Evolutionary conservation across 192 early-diverging fungal genomes (phyloP).

Genomic region (Pilaira anomala): DNA sequence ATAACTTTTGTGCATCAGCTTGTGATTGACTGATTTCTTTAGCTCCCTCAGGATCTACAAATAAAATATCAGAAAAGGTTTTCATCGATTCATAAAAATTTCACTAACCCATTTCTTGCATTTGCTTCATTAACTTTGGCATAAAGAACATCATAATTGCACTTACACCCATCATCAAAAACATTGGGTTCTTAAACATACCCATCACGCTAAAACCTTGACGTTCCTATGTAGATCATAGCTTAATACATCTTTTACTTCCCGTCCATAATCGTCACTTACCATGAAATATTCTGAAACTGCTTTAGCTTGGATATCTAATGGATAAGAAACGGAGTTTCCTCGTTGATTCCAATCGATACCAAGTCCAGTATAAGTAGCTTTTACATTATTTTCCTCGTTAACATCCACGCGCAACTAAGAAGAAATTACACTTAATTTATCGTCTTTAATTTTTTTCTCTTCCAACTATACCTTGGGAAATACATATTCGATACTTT

Average conservation of each 20-base stretch:
- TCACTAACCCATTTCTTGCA: conserved; percentile 36
- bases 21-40: conserved; percentile 47
- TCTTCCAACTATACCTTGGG: conserved; percentile 38
- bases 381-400: conserved; percentile 32
- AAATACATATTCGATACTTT: conserved; percentile 49
- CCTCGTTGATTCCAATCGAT: conserved; percentile 48
- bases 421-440: too few species aligned
- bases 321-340: conserved; percentile 41
- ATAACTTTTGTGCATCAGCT: conserved; percentile 41
- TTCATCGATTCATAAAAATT: not conserved
- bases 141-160: conserved; percentile 50
- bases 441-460: not conserved
- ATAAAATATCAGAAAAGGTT: not conserved
- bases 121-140: conserved; percentile 52
- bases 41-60: conserved; percentile 45
- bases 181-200: conserved; percentile 57
- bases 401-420: conserved; percentile 50
- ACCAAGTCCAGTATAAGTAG: conserved; percentile 39
- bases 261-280: too few species aligned
- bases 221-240: conserved; percentile 33
- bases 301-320: conserved; percentile 41
- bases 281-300: conserved; percentile 50
- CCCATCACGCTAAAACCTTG: conserved; percentile 52
- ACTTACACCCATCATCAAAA: conserved; percentile 59
- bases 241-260: not conserved